Evolutionary conservation across 2,329 filamentous ascomycete species (phyloP).

Genomic region (Alternaria sp.): DNA sequence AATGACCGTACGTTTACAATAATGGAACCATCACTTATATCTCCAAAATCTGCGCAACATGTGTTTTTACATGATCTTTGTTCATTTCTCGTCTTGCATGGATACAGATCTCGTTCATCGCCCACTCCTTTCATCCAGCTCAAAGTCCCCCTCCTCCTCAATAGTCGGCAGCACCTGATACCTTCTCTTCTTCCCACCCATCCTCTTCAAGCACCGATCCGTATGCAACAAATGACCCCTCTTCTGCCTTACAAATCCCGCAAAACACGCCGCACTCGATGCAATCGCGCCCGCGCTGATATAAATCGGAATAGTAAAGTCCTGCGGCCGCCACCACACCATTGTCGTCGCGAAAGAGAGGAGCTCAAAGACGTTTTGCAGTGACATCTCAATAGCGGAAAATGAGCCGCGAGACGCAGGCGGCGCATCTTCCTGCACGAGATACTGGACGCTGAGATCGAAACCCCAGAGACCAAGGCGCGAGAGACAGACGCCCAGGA

Average conservation of each 20-base stretch:
- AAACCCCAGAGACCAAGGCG: constrained; percentile 60
- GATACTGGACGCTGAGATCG: constrained; percentile 57
- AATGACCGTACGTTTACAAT: neutral
- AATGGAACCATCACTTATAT: neutral
- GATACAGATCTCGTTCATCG: neutral
- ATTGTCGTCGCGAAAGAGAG: constrained; percentile 73
- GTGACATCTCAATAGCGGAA: constrained; percentile 71
- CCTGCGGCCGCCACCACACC: constrained; percentile 67
- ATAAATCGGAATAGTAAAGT: constrained; percentile 71
- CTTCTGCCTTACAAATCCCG: constrained; percentile 64
- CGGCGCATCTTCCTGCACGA: constrained; percentile 57
- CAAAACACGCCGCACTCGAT: constrained; percentile 61
- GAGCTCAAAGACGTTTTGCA: constrained; percentile 76
- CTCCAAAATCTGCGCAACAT: too few relatives aligned
- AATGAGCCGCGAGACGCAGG: constrained; percentile 67
- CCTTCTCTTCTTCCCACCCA: constrained; percentile 23
- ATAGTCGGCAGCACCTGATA: constrained; percentile 36
- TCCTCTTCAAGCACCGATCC: constrained; percentile 31
- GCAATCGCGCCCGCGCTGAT: constrained; percentile 66
- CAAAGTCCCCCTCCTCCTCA: constrained; percentile 27
- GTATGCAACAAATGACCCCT: constrained; percentile 62
- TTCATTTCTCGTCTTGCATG: neutral
- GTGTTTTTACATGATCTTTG: too few relatives aligned
- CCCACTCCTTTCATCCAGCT: constrained; percentile 11
- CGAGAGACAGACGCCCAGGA: constrained; percentile 52